Percentiles rank a stretch among this genome's conserved stretches.
phyloP scores from a whole-genome alignment of 2,329 filamentous ascomycete species.

The Epichloe sp. region DNA sequence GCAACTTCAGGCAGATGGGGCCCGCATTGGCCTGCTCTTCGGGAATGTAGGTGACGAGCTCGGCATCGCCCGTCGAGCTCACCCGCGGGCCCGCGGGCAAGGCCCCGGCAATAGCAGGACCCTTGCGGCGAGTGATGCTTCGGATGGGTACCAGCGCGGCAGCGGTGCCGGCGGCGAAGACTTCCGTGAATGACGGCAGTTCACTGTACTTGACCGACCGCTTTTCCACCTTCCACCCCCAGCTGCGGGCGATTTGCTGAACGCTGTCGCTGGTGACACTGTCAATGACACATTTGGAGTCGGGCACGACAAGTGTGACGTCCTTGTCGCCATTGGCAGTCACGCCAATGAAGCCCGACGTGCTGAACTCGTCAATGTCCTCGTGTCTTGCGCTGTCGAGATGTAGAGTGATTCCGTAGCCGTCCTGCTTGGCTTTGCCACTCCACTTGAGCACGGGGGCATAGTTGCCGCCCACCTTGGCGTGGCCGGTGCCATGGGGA shows the following conservation, averaged over 20 bases:
- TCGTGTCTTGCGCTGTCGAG: constrained; percentile 73
- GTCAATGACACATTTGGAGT: constrained; percentile 77
- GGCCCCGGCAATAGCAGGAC: constrained; percentile 3
- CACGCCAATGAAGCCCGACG: constrained; percentile 82
- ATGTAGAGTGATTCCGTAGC: constrained; percentile 90
- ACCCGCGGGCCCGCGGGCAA: constrained; percentile 25
- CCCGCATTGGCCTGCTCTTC: constrained; percentile 55
- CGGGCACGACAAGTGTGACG: constrained; percentile 70
- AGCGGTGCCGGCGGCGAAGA: constrained; percentile 85
- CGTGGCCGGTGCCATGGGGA: constrained; percentile 78
- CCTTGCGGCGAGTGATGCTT: constrained; percentile 61
- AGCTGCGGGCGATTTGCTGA: constrained; percentile 58
- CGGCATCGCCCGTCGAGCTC: constrained; percentile 22
- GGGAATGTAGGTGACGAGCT: constrained; percentile 43
- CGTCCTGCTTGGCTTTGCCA: constrained; percentile 63
- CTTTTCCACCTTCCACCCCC: constrained; percentile 76
- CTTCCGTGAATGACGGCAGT: constrained; percentile 47
- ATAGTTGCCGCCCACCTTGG: constrained; percentile 95
- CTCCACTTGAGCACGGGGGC: constrained; percentile 82
- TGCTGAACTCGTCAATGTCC: constrained; percentile 92
- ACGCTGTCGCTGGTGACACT: constrained; percentile 74
- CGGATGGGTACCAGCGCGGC: constrained; percentile 84
- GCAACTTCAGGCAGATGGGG: constrained; percentile 56
- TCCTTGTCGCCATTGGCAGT: constrained; percentile 40
- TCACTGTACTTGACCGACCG: constrained; percentile 53